Evolutionary conservation across 352 stramenopile genomes (phyloP).

Genomic region (Phytophthora macrochlamydospora): DNA sequence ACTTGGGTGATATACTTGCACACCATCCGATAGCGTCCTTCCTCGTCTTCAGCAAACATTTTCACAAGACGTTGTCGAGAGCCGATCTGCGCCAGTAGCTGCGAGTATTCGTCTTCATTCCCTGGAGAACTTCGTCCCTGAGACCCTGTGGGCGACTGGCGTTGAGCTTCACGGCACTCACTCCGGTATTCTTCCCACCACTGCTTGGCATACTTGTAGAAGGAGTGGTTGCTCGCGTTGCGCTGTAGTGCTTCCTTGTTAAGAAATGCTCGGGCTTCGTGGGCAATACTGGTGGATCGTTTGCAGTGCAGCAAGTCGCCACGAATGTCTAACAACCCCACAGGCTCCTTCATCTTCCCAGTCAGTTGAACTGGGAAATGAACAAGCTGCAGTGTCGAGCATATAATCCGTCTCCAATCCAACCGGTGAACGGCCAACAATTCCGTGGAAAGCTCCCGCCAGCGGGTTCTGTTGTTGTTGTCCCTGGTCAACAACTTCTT

Average conservation of each 20-base stretch:
- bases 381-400: slow-evolving; percentile 68
- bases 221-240: slow-evolving; percentile 61
- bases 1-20: slow-evolving; percentile 85
- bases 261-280: slow-evolving; percentile 50
- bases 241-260: slow-evolving; percentile 59
- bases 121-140: not conserved
- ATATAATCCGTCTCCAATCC: slow-evolving; percentile 82
- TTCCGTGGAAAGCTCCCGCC: slow-evolving; percentile 57
- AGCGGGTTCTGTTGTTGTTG: slow-evolving; percentile 19
- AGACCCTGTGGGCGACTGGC: slow-evolving; percentile 1
- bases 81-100: slow-evolving; percentile 15
- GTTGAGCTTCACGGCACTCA: slow-evolving; percentile 30
- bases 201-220: slow-evolving; percentile 84
- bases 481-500: slow-evolving; percentile 48
- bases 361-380: slow-evolving; percentile 71
- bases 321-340: slow-evolving; percentile 73
- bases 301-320: slow-evolving; percentile 68
- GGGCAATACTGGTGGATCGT: slow-evolving; percentile 45
- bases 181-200: slow-evolving; percentile 85
- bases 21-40: slow-evolving; percentile 82
- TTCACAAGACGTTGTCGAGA: slow-evolving; percentile 62
- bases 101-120: slow-evolving; percentile 20
- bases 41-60: slow-evolving; percentile 89
- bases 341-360: slow-evolving; percentile 70
- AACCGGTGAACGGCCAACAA: slow-evolving; percentile 70